Evolutionary conservation across 2,329 filamentous ascomycete species (phyloP).

Genomic region (Zopfia rhizophila): DNA sequence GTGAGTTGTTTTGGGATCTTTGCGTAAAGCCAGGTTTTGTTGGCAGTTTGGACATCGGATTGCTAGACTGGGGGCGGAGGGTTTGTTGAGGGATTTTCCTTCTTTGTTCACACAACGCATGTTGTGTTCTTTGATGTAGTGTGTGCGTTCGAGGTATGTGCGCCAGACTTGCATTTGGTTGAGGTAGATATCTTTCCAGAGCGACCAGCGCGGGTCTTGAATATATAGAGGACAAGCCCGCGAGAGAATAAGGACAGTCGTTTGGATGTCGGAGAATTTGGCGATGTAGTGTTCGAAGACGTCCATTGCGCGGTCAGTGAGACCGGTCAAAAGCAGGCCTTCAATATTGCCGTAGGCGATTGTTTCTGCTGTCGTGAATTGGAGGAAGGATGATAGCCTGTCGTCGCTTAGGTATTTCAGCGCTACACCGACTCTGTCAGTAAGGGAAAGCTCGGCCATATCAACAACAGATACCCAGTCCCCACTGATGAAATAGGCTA

Average conservation of each 20-base stretch:
- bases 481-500: constrained; percentile 78
- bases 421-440: constrained; percentile 79
- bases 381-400: constrained; percentile 56
- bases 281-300: constrained; percentile 80
- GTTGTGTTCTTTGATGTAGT: constrained; percentile 81
- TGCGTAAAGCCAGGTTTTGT: constrained; percentile 60
- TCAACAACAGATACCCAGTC: constrained; percentile 80
- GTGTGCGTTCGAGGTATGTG: constrained; percentile 77
- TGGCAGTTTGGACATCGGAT: constrained; percentile 82
- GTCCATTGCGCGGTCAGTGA: constrained; percentile 77
- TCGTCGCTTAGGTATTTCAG: constrained; percentile 74
- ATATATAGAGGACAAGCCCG: constrained; percentile 81
- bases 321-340: constrained; percentile 80
- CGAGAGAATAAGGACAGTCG: constrained; percentile 77
- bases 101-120: constrained; percentile 72
- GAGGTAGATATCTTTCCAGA: constrained; percentile 81
- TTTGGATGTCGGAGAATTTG: constrained; percentile 81
- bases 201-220: constrained; percentile 77
- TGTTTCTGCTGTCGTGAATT: constrained; percentile 66
- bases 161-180: constrained; percentile 76
- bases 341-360: constrained; percentile 77
- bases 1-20: constrained; percentile 33
- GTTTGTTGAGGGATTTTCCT: constrained; percentile 70
- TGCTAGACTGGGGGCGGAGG: constrained; percentile 73
- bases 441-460: constrained; percentile 77